Evolutionary conservation across 305 asterid species (phyloP).

Genomic region (Euphrasia arctica): DNA sequence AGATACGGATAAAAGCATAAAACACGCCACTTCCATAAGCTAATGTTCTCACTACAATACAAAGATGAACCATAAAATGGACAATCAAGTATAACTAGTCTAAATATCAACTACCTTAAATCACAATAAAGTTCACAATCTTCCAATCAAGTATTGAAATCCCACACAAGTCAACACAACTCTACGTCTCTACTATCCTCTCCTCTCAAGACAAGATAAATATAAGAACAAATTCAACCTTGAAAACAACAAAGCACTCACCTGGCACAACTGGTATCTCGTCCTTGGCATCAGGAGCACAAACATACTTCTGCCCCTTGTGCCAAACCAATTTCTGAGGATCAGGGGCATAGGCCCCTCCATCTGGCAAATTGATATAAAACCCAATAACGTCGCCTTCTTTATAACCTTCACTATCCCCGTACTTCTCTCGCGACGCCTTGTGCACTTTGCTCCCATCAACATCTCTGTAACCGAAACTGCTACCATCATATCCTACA

Average conservation of each 20-base stretch:
- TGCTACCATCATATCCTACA: constrained; percentile 86
- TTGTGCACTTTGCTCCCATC: constrained; percentile 95
- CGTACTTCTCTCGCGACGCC: constrained; percentile 86
- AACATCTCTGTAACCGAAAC: constrained; percentile 89
- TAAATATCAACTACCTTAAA: constrained; percentile 8
- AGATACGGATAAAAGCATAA: neutral
- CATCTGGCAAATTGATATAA: constrained; percentile 82
- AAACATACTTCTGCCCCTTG: constrained; percentile 87
- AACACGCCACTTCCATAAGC: neutral
- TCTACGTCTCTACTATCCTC: neutral
- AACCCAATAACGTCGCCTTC: constrained; percentile 93
- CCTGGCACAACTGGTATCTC: constrained; percentile 90
- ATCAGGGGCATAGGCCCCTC: constrained; percentile 59
- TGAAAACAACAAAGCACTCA: constrained; percentile 32
- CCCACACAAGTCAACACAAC: neutral
- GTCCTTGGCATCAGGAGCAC: constrained; percentile 66
- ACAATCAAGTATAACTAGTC: constrained; percentile 23
- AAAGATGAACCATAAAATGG: neutral
- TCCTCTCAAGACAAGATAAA: neutral
- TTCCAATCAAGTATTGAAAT: neutral
- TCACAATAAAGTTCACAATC: neutral
- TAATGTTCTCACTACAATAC: neutral
- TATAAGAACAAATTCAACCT: neutral
- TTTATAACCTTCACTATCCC: constrained; percentile 67
- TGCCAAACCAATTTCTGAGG: constrained; percentile 81